Conservation (phyloP, 108 stramenopile genomes). For the Fragilaria radians region DNA sequence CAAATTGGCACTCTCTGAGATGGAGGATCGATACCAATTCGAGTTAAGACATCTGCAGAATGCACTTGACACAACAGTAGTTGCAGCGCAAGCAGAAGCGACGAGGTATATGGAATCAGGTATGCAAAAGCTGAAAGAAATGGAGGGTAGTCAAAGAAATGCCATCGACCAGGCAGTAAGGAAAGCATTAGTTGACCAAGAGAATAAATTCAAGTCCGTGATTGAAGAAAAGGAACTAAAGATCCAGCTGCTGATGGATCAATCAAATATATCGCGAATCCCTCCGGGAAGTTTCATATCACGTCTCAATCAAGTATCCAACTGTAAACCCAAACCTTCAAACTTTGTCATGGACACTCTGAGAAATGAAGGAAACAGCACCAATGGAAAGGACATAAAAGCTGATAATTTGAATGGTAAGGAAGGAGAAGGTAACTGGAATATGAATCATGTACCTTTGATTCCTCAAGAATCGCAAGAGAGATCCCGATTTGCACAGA, state of each 20-base stretch:
- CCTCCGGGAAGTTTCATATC: neutral
- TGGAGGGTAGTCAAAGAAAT: neutral
- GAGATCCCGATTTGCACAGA: too few relatives aligned
- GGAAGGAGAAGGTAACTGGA: neutral
- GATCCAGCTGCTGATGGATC: neutral
- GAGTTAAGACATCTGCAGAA: neutral
- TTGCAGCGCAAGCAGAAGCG: neutral
- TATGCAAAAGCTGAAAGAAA: neutral
- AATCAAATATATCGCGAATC: neutral
- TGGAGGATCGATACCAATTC: neutral
- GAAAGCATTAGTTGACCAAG: neutral
- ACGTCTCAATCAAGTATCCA: neutral
- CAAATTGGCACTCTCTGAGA: neutral
- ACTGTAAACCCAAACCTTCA: too few relatives aligned
- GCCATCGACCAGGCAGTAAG: neutral
- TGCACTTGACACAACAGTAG: neutral
- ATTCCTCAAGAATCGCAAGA: too few relatives aligned
- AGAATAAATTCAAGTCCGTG: neutral
- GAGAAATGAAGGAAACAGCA: too few relatives aligned
- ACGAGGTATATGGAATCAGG: neutral
- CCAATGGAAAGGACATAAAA: neutral
- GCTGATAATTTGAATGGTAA: neutral
- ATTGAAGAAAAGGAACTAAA: neutral
- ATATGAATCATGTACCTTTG: too few relatives aligned
- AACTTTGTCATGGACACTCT: too few relatives aligned